These are phyloP conservation scores for Theileria annulata DNA, from an alignment of 169 alveolate genomes.

Conservation along the genomic window DNA sequence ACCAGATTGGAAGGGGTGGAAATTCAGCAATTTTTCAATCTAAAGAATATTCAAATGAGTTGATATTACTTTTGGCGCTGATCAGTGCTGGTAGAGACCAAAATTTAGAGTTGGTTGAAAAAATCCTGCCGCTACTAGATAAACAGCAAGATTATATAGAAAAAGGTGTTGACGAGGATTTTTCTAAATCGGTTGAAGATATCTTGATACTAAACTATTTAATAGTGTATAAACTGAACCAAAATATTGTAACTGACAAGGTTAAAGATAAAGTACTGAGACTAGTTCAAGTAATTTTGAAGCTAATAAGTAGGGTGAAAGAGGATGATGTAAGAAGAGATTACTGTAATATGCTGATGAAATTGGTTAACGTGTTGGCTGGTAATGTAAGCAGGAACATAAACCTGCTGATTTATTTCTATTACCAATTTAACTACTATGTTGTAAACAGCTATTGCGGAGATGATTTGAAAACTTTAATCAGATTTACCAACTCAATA, in stretches of 20 bases:
- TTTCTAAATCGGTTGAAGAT: not conserved
- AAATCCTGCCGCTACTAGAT: too few species aligned
- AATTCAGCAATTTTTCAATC: too few species aligned
- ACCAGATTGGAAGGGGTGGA: too few species aligned
- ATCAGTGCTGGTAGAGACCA: too few species aligned
- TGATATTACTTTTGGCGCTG: too few species aligned
- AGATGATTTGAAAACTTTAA: not conserved
- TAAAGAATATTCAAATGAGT: too few species aligned
- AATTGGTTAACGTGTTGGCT: not conserved
- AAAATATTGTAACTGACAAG: conserved; percentile 3
- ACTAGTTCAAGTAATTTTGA: not conserved
- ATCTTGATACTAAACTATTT: not conserved
- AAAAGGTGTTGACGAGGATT: not conserved
- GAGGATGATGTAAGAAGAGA: not conserved
- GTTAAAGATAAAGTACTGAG: not conserved
- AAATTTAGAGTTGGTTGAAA: too few species aligned
- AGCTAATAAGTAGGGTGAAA: not conserved
- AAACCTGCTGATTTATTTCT: not conserved
- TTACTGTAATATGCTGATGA: not conserved
- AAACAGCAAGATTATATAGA: too few species aligned
- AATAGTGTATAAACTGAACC: conserved; percentile 12
- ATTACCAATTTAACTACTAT: conserved; percentile 1
- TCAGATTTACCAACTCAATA: not conserved
- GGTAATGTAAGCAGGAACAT: not conserved
- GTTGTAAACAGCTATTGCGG: not conserved